Evolutionary conservation across 306 rosid species (phyloP).

Genomic region (Citrullus colocynthis): DNA sequence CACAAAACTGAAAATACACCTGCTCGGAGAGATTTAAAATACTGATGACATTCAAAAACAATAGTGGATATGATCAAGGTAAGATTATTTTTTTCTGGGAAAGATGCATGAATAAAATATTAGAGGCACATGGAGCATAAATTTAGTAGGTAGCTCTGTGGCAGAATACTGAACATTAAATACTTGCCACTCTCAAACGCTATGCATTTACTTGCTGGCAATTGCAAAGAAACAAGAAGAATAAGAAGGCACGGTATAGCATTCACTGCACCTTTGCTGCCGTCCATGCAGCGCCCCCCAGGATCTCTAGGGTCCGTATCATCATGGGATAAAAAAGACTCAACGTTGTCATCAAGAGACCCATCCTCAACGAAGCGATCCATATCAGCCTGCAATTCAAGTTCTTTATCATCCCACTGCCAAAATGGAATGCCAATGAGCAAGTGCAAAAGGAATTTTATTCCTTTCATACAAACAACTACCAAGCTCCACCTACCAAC

Average conservation of each 20-base stretch:
- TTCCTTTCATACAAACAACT: conserved; percentile 26
- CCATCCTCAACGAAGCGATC: conserved; percentile 96
- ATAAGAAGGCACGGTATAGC: background rate
- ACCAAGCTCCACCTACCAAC: conserved; percentile 52
- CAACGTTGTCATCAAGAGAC: conserved; percentile 89
- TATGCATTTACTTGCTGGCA: background rate
- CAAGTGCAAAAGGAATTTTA: conserved; percentile 47
- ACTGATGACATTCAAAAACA: background rate
- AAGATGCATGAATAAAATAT: background rate
- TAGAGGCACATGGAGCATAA: background rate
- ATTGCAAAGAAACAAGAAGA: background rate
- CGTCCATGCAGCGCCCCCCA: conserved; percentile 91
- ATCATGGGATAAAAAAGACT: conserved; percentile 96
- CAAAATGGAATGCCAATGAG: conserved; percentile 93
- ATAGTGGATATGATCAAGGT: background rate
- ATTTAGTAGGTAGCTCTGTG: background rate
- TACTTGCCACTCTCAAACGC: background rate
- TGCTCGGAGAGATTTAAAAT: background rate
- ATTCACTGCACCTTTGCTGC: conserved; percentile 79
- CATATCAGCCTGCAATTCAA: conserved; percentile 99
- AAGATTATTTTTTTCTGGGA: background rate
- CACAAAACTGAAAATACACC: background rate
- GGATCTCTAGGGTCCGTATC: conserved; percentile 88
- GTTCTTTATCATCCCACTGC: conserved; percentile 99
- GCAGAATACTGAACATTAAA: background rate